Percentiles rank a stretch among this genome's conserved stretches.
Conservation (phyloP, 441 rosid genomes). For the Erysimum cheiri region DNA sequence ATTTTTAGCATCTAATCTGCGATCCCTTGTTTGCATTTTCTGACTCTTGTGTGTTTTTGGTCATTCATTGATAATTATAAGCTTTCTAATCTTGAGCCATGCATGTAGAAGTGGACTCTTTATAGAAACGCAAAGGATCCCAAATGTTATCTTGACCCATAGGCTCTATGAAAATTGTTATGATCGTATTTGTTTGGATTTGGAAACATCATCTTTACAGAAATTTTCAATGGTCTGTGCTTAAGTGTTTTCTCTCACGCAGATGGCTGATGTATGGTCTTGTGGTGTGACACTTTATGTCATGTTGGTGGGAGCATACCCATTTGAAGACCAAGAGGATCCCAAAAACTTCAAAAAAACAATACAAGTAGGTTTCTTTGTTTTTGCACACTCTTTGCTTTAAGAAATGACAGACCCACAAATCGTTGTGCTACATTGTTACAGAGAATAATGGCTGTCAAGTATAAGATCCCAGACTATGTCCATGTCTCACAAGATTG, state of each 20-base stretch:
- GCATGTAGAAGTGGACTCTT: too few species aligned
- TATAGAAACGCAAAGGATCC: neutral
- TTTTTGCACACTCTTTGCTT: conserved; percentile 1
- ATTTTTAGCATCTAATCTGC: conserved; percentile 5
- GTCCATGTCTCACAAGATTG: conserved; percentile 71
- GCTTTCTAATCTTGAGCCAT: neutral
- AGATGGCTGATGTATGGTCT: conserved; percentile 81
- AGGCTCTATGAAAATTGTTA: neutral
- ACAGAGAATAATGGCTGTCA: conserved; percentile 69
- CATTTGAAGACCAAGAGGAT: conserved; percentile 68
- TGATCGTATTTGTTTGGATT: conserved; percentile 12
- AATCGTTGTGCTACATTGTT: conserved; percentile 18
- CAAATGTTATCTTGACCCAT: neutral
- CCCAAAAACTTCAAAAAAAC: conserved; percentile 68
- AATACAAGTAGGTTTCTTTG: conserved; percentile 48
- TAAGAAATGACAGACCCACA: neutral
- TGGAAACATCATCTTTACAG: conserved; percentile 6
- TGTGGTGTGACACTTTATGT: conserved; percentile 77
- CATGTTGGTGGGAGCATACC: conserved; percentile 76
- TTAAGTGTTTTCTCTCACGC: conserved; percentile 28
- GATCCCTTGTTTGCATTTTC: neutral
- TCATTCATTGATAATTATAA: neutral
- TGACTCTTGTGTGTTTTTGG: neutral
- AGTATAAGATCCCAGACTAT: conserved; percentile 70
- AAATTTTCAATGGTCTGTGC: neutral